Evolutionary conservation across 495 filamentous ascomycete genomes (phyloP), one percentile per base, ranked within the genome.

Genomic region (Penicillium psychrofluorescens): DNA sequence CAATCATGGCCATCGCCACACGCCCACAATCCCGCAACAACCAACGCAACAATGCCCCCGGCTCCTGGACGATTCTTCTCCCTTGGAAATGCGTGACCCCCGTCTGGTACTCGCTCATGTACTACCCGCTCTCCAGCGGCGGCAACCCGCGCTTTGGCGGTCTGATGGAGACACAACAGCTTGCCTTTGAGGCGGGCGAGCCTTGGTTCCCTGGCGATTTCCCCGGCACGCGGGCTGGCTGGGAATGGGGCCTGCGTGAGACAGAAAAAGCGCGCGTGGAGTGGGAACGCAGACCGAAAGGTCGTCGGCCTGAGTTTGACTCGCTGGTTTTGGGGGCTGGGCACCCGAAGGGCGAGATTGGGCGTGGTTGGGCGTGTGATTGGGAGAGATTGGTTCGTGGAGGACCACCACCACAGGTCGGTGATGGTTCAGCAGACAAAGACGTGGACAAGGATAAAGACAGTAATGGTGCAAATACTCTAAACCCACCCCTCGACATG

Each of bases 151-250:
- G 84, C 28, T 88, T 96, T 51, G 91, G 88, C 12, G 91, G 92
- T 3, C 51, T 96, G 27, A 73, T 85, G 22, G 83, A 97, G 59
- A 72, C 80, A 41, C 72, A 83, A 43, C 94, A 98, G 61, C 68
- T 95, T 30, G 69, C 80, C 8, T 95, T 95, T 56, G 89, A 96
- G 60, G 74, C 78, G n/a, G 80, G 78, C 1, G 67, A 70, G 29
- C 78, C 86, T 9, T 94, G 84, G 81, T 98, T 96, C 59, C 92
- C 92, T 0, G 87, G 78, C 16, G 92, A 97, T 61, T 90, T 79
- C 45, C 89, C 88, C 0, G 88, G 86, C 2, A 95, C 88, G 0
- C 71, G 72, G 13, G 89, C 90, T 1, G 92, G 92, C 1, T 79
- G 78, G 63, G 70, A 68, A 22, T 95, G 89, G 86, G 83, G 88